phyloP scores from a whole-genome alignment of 2,329 filamentous ascomycete species.

The Fusarium pseudonygamai region DNA sequence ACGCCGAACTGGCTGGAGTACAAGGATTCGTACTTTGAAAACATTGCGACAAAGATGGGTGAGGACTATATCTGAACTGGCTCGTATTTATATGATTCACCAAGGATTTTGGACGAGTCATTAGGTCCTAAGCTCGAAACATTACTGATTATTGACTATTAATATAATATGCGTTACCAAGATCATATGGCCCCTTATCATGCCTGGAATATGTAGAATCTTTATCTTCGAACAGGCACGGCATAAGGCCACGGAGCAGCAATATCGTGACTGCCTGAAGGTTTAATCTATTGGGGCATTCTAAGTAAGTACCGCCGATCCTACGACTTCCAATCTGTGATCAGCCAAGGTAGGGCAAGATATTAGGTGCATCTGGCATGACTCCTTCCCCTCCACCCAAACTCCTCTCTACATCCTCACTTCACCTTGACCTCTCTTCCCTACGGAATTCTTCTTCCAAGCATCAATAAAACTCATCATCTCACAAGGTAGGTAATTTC shows the following conservation, averaged over 20 bases:
- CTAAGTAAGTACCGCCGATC: background rate
- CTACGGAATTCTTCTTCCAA: constrained; percentile 34
- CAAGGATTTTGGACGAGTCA: background rate
- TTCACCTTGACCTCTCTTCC: constrained; percentile 27
- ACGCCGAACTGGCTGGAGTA: constrained; percentile 27
- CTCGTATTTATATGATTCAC: background rate
- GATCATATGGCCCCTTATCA: background rate
- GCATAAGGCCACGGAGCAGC: background rate
- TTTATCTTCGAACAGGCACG: background rate
- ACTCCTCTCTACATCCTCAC: constrained; percentile 10
- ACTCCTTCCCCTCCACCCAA: constrained; percentile 35
- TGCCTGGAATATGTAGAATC: background rate
- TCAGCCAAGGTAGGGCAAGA: background rate
- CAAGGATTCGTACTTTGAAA: constrained; percentile 61
- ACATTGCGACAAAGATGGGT: constrained; percentile 50
- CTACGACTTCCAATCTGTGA: background rate
- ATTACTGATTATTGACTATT: background rate
- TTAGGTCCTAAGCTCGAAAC: background rate
- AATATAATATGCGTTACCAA: background rate
- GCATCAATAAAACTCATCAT: constrained; percentile 35
- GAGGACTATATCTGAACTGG: background rate
- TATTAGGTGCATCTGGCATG: constrained; percentile 3
- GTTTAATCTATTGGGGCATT: background rate
- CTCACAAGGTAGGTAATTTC: constrained; percentile 6
- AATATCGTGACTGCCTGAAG: background rate